Conservation (phyloP, 805 yeast genomes). For the Barnettozyma siamensis region DNA sequence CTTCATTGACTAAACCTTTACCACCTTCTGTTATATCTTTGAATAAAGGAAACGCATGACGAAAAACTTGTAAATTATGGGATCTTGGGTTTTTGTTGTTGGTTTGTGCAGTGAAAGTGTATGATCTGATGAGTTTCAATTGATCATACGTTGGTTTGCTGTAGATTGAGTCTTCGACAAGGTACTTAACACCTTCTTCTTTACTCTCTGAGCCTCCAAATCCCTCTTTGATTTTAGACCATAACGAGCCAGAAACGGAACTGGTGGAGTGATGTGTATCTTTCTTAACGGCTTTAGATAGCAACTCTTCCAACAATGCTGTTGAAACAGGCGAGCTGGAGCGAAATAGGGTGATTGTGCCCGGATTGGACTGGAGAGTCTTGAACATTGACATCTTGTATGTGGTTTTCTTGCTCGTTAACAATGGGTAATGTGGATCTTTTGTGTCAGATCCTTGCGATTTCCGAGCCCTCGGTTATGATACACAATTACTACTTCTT, state of each 20-base stretch:
- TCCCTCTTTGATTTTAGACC: constrained; percentile 18
- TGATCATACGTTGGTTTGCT: constrained; percentile 25
- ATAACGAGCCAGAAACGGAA: constrained; percentile 12
- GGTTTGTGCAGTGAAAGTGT: constrained; percentile 7
- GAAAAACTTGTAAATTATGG: constrained; percentile 11
- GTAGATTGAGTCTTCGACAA: background rate
- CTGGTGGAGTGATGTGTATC: background rate
- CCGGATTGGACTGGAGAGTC: constrained; percentile 39
- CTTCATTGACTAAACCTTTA: constrained; percentile 7
- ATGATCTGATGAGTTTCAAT: constrained; percentile 17
- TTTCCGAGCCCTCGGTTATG: background rate
- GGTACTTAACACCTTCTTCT: constrained; percentile 1
- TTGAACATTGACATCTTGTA: constrained; percentile 43
- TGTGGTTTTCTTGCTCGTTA: background rate
- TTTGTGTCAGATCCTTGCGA: background rate
- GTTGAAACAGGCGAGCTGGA: constrained; percentile 15
- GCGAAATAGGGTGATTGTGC: constrained; percentile 40
- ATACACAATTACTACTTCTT: too few species aligned
- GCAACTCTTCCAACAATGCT: constrained; percentile 4
- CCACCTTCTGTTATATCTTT: constrained; percentile 4
- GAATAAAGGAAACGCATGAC: constrained; percentile 18
- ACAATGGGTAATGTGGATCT: background rate
- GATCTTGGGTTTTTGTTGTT: constrained; percentile 5
- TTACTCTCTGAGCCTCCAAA: constrained; percentile 10
- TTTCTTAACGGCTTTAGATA: constrained; percentile 3